These are phyloP conservation scores for Talaromyces islandicus DNA, from an alignment of 2,329 filamentous ascomycete genomes.

Conservation along the genomic window DNA sequence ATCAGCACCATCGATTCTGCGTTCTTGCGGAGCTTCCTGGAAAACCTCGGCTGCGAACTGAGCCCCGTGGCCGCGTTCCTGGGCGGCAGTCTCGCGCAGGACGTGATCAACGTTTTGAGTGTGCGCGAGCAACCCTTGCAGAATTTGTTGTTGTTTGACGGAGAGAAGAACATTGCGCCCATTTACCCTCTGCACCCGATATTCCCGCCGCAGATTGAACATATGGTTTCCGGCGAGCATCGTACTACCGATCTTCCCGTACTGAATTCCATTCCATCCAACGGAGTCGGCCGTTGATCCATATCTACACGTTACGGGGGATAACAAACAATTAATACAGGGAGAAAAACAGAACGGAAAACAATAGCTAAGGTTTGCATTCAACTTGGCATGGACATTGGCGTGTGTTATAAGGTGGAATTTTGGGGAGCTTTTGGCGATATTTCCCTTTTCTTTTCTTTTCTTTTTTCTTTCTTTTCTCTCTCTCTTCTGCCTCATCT, in stretches of 20 bases:
- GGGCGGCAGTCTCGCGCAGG: conserved; percentile 85
- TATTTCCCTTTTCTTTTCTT: background rate
- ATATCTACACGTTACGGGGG: background rate
- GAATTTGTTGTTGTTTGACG: conserved; percentile 89
- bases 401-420: background rate
- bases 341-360: background rate
- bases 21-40: conserved; percentile 76
- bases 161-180: conserved; percentile 68
- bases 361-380: background rate
- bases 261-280: background rate
- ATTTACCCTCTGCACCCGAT: conserved; percentile 77
- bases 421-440: background rate
- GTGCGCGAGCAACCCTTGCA: conserved; percentile 90
- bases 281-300: background rate
- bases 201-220: conserved; percentile 33
- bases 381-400: background rate
- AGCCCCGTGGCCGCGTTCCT: conserved; percentile 83
- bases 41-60: conserved; percentile 78
- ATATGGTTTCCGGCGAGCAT: conserved; percentile 18
- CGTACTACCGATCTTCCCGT: background rate
- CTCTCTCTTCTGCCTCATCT: background rate
- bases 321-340: background rate
- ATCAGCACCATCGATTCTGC: conserved; percentile 61
- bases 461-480: background rate
- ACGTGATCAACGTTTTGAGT: conserved; percentile 93